Evolutionary conservation across 2,329 filamentous ascomycete species (phyloP), one percentile per base, ranked within the genome.

Genomic region (Chlorencoelia australis): DNA sequence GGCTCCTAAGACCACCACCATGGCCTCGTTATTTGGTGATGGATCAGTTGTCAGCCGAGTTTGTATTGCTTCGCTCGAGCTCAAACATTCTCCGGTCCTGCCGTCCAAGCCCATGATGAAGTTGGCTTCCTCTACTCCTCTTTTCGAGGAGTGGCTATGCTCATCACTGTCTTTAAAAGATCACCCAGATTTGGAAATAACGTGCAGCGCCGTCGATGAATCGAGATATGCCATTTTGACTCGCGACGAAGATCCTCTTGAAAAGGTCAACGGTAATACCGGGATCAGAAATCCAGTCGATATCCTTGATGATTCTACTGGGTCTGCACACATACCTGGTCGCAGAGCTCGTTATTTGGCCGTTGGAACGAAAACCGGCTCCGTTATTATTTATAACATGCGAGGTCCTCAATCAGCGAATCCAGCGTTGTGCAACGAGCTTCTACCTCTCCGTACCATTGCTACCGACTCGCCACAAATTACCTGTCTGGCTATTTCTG

Each of bases 381-480:
- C 67, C n/a, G 67, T 96, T 5, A 60, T 91, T 6, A 60, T 94
- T 1, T 98, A 88, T 87, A 82, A 98, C 53, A 72, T 84, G 49
- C 80, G 91, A 36, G 78, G 81, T 18, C 63, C 71, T 7, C 58
- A 70, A 13, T 67, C 77, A 2, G 66, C 62, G 2, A 73, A 68
- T 48, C 47, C 66, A 1, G 66, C 71, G 28, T 58, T 73, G 4
- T 57, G 65, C 18, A 79, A 80, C 44, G 67, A 64, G 4, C 63
- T 94, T 28, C 64, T 71, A 9, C 84, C 89, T 1, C 54, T 93
- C n/a, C 78, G 86, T 18, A 68, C 82, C 33, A 88, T 96, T 30
- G 77, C 88, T 50, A 96, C 91, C 0, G 86, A 94, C 30, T 96
- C 89, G 0, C 87, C 89, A 0, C 74, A 86, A 54, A 78, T 96